A percentile compares a stretch with the other conserved stretches of the same genome.
Conservation (phyloP, 441 rosid species). For the Corymbia citriodora region DNA sequence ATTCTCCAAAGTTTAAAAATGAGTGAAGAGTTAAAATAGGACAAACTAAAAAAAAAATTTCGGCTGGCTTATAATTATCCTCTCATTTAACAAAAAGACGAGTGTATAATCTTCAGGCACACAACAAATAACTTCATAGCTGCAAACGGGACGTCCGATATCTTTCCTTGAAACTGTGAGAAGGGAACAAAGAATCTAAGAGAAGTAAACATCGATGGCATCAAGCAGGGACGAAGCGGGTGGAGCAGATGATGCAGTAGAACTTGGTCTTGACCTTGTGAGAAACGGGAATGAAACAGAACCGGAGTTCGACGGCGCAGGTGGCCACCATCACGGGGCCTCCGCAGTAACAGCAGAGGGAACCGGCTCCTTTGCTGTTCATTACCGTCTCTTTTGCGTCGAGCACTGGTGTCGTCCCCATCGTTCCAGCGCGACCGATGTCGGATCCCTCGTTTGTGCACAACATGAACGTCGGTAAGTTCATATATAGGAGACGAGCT, state of each 20-base stretch:
- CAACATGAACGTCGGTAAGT: background rate
- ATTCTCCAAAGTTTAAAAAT: too few relatives aligned
- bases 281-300: constrained; percentile 12
- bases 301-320: background rate
- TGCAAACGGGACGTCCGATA: background rate
- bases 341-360: constrained; percentile 9
- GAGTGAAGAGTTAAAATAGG: too few relatives aligned
- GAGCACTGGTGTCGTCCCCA: constrained; percentile 1
- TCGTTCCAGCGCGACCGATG: background rate
- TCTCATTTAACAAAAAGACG: background rate
- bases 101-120: background rate
- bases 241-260: constrained; percentile 15
- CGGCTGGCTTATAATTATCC: background rate
- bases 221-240: constrained; percentile 9
- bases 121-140: background rate
- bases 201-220: background rate
- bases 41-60: too few relatives aligned
- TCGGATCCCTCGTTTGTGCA: background rate
- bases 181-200: background rate
- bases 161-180: background rate
- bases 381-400: constrained; percentile 1
- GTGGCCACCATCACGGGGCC: constrained; percentile 6
- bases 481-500: background rate
- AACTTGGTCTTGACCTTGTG: constrained; percentile 10
- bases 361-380: background rate